Conservation (phyloP, 2,329 filamentous ascomycete genomes). For the Ophiostoma pallidulum region DNA sequence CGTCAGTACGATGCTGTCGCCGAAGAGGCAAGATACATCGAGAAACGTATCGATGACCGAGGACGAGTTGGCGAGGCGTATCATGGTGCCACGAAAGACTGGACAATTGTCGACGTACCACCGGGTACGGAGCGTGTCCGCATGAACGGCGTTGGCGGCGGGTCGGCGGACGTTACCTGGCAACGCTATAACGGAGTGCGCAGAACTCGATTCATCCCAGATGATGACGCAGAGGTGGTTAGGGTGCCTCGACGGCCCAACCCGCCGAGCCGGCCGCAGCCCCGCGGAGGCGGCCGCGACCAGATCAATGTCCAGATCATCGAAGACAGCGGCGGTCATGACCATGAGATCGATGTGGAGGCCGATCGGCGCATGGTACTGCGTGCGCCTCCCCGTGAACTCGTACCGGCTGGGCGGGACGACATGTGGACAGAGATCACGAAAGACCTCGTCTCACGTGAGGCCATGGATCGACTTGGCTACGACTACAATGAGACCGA, state of each 20-base stretch:
- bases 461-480: slow-evolving; percentile 75
- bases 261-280: slow-evolving; percentile 19
- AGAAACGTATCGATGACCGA: slow-evolving; percentile 45
- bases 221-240: slow-evolving; percentile 41
- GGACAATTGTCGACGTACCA: slow-evolving; percentile 76
- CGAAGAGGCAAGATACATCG: slow-evolving; percentile 57
- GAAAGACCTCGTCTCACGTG: slow-evolving; percentile 77
- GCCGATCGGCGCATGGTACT: slow-evolving; percentile 40
- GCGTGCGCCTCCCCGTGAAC: slow-evolving; percentile 26
- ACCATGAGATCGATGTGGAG: slow-evolving; percentile 44
- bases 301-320: slow-evolving; percentile 38
- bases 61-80: slow-evolving; percentile 63
- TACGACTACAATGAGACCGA: slow-evolving; percentile 90
- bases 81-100: slow-evolving; percentile 64
- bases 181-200: slow-evolving; percentile 70
- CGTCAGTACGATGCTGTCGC: slow-evolving; percentile 40
- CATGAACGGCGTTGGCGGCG: slow-evolving; percentile 71
- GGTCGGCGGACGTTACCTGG: slow-evolving; percentile 68
- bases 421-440: slow-evolving; percentile 96
- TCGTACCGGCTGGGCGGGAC: slow-evolving; percentile 37
- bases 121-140: slow-evolving; percentile 73
- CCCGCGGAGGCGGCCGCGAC: slow-evolving; percentile 21
- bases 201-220: slow-evolving; percentile 62
- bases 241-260: slow-evolving; percentile 15
- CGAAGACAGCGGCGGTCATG: slow-evolving; percentile 31